These are phyloP conservation scores for Lepraria neglecta DNA, from an alignment of 495 filamentous ascomycete species.

Conservation along the genomic window DNA sequence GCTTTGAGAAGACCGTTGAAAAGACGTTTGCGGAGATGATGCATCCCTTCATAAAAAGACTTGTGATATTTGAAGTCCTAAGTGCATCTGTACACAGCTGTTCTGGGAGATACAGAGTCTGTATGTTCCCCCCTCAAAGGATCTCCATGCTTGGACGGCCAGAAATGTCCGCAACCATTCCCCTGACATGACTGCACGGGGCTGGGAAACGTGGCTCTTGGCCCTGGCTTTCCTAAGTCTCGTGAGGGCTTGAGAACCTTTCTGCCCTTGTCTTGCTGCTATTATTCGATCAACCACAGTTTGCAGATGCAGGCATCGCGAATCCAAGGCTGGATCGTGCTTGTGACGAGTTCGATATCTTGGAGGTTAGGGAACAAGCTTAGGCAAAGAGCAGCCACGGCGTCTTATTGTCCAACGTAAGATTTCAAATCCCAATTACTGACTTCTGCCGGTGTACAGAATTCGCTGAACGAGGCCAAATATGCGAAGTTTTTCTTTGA, in stretches of 20 bases:
- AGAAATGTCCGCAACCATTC: not conserved
- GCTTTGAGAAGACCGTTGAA: not conserved
- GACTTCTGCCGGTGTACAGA: not conserved
- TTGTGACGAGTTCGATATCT: not conserved
- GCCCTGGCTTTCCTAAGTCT: not conserved
- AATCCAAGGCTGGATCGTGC: too few relatives aligned
- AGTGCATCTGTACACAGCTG: not conserved
- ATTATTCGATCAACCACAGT: not conserved
- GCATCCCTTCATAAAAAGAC: not conserved
- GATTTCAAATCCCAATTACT: not conserved
- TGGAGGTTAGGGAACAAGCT: not conserved
- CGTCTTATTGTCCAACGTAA: not conserved
- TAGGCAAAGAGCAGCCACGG: conserved; percentile 2
- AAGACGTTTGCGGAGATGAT: not conserved
- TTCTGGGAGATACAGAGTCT: not conserved
- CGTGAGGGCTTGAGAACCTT: not conserved
- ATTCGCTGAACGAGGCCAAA: not conserved
- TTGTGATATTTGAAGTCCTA: not conserved
- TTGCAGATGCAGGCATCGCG: not conserved
- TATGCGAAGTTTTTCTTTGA: not conserved
- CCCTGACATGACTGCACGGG: not conserved
- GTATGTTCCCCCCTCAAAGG: not conserved
- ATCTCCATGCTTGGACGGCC: not conserved
- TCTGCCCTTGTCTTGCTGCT: not conserved
- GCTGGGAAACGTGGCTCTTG: not conserved